phyloP scores from a whole-genome alignment of 805 yeast genomes.

The Spencermartinsiella europaea region DNA sequence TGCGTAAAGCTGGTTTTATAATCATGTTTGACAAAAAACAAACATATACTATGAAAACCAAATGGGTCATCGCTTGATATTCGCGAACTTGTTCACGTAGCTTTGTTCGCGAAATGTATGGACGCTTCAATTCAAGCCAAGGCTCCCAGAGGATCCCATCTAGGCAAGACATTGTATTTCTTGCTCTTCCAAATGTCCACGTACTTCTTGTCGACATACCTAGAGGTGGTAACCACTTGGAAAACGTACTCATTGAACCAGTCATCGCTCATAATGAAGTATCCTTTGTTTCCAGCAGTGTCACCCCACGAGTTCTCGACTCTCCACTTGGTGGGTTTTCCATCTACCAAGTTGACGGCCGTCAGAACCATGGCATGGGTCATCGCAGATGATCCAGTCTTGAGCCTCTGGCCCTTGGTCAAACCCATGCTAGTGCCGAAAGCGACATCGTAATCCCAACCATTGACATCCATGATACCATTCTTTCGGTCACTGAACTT shows the following conservation, averaged over 20 bases:
- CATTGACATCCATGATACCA: conserved; percentile 64
- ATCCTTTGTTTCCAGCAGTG: conserved; percentile 61
- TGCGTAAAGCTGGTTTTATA: no score
- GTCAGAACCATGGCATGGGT: conserved; percentile 89
- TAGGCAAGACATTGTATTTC: conserved; percentile 53
- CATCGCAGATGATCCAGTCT: conserved; percentile 70
- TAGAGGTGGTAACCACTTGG: conserved; percentile 60
- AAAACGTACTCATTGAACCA: conserved; percentile 71
- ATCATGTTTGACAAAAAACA: no score
- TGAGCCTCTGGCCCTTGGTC: conserved; percentile 62
- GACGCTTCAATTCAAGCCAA: no score
- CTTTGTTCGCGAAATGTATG: no score
- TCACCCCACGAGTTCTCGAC: conserved; percentile 80
- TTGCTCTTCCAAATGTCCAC: conserved; percentile 37
- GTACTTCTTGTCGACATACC: conserved; percentile 41
- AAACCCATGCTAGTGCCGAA: conserved; percentile 38
- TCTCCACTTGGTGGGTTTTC: conserved; percentile 60
- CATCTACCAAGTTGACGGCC: conserved; percentile 70
- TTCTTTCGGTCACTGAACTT: conserved; percentile 57
- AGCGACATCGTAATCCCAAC: conserved; percentile 58
- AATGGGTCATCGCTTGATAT: no score
- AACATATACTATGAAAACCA: no score
- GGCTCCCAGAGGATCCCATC: conserved; percentile 81
- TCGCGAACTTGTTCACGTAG: no score
- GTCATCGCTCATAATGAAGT: conserved; percentile 64